Conservation (phyloP, 176 grass and related monocot genomes). For the Avena atlantica region DNA sequence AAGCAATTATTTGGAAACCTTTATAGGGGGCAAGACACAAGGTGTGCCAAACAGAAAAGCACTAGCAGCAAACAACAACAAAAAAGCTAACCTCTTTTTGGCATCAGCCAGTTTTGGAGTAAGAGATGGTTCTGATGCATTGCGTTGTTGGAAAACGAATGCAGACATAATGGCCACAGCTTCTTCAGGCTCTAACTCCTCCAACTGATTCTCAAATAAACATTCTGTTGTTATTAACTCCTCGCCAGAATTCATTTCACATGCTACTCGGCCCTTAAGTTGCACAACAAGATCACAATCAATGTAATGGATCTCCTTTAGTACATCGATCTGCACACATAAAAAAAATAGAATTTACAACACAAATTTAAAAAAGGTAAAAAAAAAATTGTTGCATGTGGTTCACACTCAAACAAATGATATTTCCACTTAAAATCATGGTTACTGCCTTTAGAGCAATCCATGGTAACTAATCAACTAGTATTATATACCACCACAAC, state of each 20-base stretch:
- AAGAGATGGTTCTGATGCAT: constrained; percentile 83
- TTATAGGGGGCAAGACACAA: neutral
- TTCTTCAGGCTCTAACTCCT: constrained; percentile 95
- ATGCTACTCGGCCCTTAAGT: constrained; percentile 94
- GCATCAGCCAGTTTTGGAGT: constrained; percentile 79
- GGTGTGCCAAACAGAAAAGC: neutral
- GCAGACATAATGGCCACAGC: constrained; percentile 93
- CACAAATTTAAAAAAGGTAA: neutral
- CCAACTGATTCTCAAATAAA: constrained; percentile 96
- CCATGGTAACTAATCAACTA: neutral
- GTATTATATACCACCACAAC: neutral
- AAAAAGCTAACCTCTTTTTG: constrained; percentile 63
- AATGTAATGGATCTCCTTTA: constrained; percentile 86
- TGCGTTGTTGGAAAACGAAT: constrained; percentile 93
- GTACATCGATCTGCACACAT: constrained; percentile 79
- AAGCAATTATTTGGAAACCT: neutral
- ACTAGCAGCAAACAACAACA: neutral
- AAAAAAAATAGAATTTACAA: constrained; percentile 11
- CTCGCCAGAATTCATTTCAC: constrained; percentile 96
- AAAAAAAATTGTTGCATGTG: neutral
- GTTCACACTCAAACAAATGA: neutral
- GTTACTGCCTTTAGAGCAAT: neutral
- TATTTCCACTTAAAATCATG: neutral
- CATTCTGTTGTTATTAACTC: constrained; percentile 92
- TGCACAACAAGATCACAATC: constrained; percentile 96